Evolutionary conservation across 2,329 filamentous ascomycete genomes (phyloP), one percentile per base, ranked within the genome.

Genomic region (Cercospora zeina): DNA sequence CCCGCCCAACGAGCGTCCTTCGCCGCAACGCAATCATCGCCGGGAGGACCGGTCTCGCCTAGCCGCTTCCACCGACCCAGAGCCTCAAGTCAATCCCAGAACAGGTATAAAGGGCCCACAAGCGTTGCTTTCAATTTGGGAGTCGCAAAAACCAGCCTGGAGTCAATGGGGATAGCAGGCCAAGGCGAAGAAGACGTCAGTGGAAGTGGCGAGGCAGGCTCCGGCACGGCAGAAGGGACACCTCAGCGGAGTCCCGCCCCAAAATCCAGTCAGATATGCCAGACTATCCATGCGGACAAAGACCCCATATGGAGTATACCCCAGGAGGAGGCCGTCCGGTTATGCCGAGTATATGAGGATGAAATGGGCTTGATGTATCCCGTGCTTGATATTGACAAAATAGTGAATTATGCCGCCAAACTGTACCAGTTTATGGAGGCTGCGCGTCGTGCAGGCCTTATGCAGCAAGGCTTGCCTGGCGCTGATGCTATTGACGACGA

Each of bases 321-420:
- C 58, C 87, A 88, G 70, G 86, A 92, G 36, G 92, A 97, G 72
- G 90, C 95, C 70, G 75, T 93, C 19, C 85, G 91, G 1, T 78
- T 97, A 13, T 91, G 90, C 67, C 82, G 85, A 13, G 80, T 96
- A 0, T 93, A 95, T 72, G 90, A 96, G 68, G 92, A 97, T 70
- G 93, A 97, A 73, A 88, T 96, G 70, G 91, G 91, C 47, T 85
- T 93, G 70, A 96, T 96, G 91, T 96, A 96, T 74, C 93, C 93
- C 0, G 85, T 96, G 3, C 76, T 96, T 51, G 85, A 90, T 68
- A 89, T 96, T 36, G 85, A 89, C 45, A 82, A 82, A 45, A 79
- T 96, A 39, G 86, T 90, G 37, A 79, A 81, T 5, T 89, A 96
- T 73, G 87, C 88, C 6, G 87, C 84, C 65, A 82, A 83, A 62